Evolutionary conservation across 306 rosid genomes (phyloP).

Genomic region (Ceratonia siliqua): DNA sequence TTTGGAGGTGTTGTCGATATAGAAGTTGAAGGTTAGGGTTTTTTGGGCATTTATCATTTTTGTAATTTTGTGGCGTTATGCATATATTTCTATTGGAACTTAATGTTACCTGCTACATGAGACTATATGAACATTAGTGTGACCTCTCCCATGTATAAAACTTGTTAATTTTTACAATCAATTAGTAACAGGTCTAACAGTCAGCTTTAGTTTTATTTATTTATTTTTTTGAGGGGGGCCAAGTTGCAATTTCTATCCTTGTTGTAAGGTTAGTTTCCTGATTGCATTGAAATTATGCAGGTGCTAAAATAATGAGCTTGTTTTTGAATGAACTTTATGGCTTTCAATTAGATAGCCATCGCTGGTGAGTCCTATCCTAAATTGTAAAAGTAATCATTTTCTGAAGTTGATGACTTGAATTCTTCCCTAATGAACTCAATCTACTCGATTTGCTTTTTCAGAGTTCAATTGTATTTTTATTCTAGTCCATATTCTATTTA

Average conservation of each 20-base stretch:
- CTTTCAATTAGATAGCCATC: constrained; percentile 80
- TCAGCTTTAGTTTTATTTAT: constrained; percentile 19
- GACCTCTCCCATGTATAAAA: constrained; percentile 1
- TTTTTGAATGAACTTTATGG: constrained; percentile 95
- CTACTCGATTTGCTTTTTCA: constrained; percentile 12
- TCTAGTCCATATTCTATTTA: background rate
- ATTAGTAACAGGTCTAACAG: constrained; percentile 8
- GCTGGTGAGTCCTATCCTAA: constrained; percentile 63
- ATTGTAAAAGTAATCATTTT: constrained; percentile 6
- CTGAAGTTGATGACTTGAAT: background rate
- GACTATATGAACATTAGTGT: background rate
- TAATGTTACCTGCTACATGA: background rate
- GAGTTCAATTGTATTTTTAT: background rate
- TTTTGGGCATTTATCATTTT: constrained; percentile 18
- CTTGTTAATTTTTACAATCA: background rate
- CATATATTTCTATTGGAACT: constrained; percentile 4
- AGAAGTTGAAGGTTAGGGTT: constrained; percentile 81
- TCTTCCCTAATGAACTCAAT: constrained; percentile 12
- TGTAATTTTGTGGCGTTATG: background rate
- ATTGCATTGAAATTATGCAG: constrained; percentile 50
- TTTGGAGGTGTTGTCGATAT: constrained; percentile 99
- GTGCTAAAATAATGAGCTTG: constrained; percentile 92
- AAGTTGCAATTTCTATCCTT: constrained; percentile 23
- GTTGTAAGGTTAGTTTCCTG: constrained; percentile 25
- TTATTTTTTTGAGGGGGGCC: background rate